Percentiles rank a stretch among this genome's conserved stretches.
Conservation (phyloP, 306 rosid genomes). For the Hippophae tibetana region DNA sequence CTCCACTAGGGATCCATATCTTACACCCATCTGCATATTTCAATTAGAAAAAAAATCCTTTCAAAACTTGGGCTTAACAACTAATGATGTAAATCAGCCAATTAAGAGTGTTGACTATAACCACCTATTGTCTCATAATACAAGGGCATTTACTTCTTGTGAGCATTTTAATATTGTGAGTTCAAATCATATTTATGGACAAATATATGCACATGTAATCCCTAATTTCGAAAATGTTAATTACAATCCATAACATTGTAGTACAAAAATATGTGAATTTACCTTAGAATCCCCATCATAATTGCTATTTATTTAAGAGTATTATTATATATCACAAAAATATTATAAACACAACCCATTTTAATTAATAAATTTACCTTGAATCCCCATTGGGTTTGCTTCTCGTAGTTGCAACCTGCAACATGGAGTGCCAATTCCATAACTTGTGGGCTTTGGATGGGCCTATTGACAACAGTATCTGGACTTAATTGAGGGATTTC, state of each 20-base stretch:
- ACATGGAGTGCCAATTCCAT: conserved; percentile 22
- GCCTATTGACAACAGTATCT: conserved; percentile 5
- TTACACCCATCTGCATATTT: conserved; percentile 23
- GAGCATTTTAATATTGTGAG: too few relatives aligned
- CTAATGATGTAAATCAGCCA: background rate
- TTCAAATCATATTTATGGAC: too few relatives aligned
- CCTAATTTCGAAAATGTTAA: too few relatives aligned
- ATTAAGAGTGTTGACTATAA: background rate
- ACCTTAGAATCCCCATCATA: too few relatives aligned
- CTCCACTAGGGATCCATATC: conserved; percentile 37
- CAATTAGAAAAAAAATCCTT: background rate
- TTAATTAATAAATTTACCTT: conserved; percentile 17
- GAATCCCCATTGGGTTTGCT: conserved; percentile 28
- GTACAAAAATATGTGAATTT: too few relatives aligned
- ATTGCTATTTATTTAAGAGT: too few relatives aligned
- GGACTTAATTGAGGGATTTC: conserved; percentile 24
- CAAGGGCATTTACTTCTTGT: too few relatives aligned
- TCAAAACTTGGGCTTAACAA: background rate
- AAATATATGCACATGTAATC: too few relatives aligned
- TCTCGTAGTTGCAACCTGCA: conserved; percentile 26
- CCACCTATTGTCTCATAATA: too few relatives aligned
- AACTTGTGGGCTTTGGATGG: conserved; percentile 12
- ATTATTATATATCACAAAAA: too few relatives aligned
- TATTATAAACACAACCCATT: too few relatives aligned
- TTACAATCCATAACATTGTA: too few relatives aligned